Percentiles rank a stretch among this genome's conserved stretches.
phyloP scores from a whole-genome alignment of 306 rosid species.

The Dalbergia oliveri region DNA sequence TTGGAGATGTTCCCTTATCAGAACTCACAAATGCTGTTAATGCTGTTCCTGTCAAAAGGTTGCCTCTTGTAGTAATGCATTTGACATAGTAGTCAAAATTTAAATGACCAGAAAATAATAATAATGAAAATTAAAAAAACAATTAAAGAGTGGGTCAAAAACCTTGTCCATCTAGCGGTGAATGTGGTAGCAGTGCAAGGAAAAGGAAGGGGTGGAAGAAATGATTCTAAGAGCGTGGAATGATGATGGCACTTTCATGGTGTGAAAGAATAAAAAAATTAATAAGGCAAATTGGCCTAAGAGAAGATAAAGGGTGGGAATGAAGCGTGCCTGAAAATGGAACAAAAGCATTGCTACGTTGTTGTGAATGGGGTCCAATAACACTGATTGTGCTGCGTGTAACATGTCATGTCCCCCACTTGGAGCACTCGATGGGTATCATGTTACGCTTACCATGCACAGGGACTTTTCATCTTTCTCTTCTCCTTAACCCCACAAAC shows the following conservation, averaged over 20 bases:
- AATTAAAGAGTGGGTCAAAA: slow-evolving; percentile 21
- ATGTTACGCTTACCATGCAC: slow-evolving; percentile 44
- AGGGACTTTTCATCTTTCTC: slow-evolving; percentile 6
- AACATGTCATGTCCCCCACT: slow-evolving; percentile 70
- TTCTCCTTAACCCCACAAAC: slow-evolving; percentile 2
- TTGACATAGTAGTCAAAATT: slow-evolving; percentile 31
- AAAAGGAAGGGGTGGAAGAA: slow-evolving; percentile 55
- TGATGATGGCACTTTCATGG: slow-evolving; percentile 66
- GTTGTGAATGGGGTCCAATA: slow-evolving; percentile 58
- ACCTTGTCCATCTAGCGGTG: slow-evolving; percentile 20
- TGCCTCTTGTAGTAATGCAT: slow-evolving; percentile 47
- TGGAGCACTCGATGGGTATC: slow-evolving; percentile 59
- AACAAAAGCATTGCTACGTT: slow-evolving; percentile 23
- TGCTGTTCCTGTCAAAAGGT: slow-evolving; percentile 48
- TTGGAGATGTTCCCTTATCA: slow-evolving; percentile 47
- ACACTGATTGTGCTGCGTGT: slow-evolving; percentile 64
- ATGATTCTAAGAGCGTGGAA: slow-evolving; percentile 81
- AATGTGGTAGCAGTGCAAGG: slow-evolving; percentile 36
- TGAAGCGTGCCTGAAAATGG: slow-evolving; percentile 56
- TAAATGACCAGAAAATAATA: slow-evolving; percentile 4
- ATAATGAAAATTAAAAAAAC: not conserved
- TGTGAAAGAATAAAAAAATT: slow-evolving; percentile 32
- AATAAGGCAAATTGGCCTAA: slow-evolving; percentile 42
- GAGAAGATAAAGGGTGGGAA: slow-evolving; percentile 28
- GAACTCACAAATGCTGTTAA: slow-evolving; percentile 44